Base-by-base conservation (phyloP, 257 asterid genomes). In the Przewalskia tangutica region DNA sequence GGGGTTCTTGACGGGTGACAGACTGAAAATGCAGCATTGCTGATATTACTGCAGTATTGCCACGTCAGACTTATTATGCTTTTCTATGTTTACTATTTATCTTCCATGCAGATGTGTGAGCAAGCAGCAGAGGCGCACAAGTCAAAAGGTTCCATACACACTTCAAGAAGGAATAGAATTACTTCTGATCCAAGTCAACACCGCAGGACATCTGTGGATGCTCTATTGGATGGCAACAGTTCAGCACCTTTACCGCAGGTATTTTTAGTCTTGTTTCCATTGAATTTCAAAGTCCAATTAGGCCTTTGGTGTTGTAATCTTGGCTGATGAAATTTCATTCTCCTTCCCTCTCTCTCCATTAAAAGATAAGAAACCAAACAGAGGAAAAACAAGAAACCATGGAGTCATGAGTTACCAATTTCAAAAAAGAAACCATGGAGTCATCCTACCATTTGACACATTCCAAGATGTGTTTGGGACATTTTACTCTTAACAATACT, bases 111-210 rank as follows among this genome's bases (percentile, higher is more conserved):
- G 99, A 94, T 94, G 93, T 95, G 99, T 84, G 99, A 94, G 86
- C 98, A 87, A 90, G 99, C 98, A 64, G 98, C 98, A 59, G 99
- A 94, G 88, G 97, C 98, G 51, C 98, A 95, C 93, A 95, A 91
- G 89, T 94, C 98, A 86, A 94, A 93, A 90, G 99, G 97, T 79
- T 90, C 88, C 83, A 77, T 87, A 54, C 98, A 89, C 82, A 89
- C 95, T 16, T 92, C 96, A 56, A 90, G 99, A 86, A 88, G 91
- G 89, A 89, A 81, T 83, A 91, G 97, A 84, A 85, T 81, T 27
- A 81, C 85, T 88, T 85, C 95, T 64, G 98, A 94, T 84, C 86
- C 92, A 55, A 84, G 86, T 83, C 99, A 91, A 83, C 88, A 77
- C 82, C 95, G 95, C 84, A 91, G 88, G 86, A 90, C 99, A 77